Base-by-base conservation (phyloP, 2,329 filamentous ascomycete species). In the Periconia sp. region DNA sequence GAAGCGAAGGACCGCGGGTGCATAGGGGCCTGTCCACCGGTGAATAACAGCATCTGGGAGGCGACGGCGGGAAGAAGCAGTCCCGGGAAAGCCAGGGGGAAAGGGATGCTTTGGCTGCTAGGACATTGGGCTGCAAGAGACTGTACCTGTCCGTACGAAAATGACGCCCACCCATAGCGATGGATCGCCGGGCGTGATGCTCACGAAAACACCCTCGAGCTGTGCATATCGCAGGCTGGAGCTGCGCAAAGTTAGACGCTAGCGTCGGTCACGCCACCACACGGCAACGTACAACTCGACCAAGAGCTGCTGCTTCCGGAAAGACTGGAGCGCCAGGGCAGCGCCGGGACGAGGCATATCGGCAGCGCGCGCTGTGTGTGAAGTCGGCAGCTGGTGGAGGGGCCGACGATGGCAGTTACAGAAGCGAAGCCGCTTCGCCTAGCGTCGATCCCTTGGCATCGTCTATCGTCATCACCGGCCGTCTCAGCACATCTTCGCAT, bases 141-240 rank as follows among this genome's bases (percentile, higher is more conserved):
- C 35, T 37, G 54, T 75, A 94, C 92, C 92, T 77, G 89, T 86
- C 43, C 90, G 87, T 50, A 96, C 84, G 66, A 97, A 97, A 19
- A 97, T 78, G 15, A 95, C 88, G n/a, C 90, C 92, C 22, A 86
- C 87, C 92, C 92, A 97, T 35, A 91, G 74, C 12, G 84, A 84
- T 13, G 89, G 84, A 63, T 96, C 87, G 17, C 87, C 88, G 0
- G 89, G 89, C 19, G 87, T 88, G 46, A 96, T 80, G 67, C 82
- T 89, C 70, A 96, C 82, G 72, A 94, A 96, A 49, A 96, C 80
- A 39, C 94, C 92, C 43, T 89, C 84, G 2, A 92, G 92, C 67
- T 88, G 91, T 46, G 86, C 85, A 73, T 89, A 83, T 69, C 88
- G 91, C 58, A 96, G 78, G 48, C 88, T 88, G 48, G 88, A 82